These are phyloP conservation scores for Fusarium camptoceras DNA, from an alignment of 2,329 filamentous ascomycete species.

Conservation along the genomic window DNA sequence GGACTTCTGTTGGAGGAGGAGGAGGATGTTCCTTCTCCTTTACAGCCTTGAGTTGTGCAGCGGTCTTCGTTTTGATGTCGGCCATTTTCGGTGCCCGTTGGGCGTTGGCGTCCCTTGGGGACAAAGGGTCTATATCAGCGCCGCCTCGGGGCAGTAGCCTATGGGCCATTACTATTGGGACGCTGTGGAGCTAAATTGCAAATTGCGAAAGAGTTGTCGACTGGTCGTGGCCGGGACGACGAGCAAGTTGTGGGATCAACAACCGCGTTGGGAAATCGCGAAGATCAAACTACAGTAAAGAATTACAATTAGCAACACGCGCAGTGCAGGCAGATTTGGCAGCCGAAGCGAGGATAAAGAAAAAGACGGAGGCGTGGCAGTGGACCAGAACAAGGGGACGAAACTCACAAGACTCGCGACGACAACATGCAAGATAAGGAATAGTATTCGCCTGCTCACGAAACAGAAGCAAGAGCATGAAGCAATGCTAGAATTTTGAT, in stretches of 20 bases:
- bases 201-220: conserved; percentile 5
- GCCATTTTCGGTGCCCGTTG: conserved; percentile 62
- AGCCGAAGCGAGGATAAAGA: not conserved
- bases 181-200: conserved; percentile 4
- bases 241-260: conserved; percentile 32
- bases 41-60: conserved; percentile 64
- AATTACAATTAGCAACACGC: conserved; percentile 20
- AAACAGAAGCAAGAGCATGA: conserved; percentile 38
- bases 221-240: conserved; percentile 3
- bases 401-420: conserved; percentile 46
- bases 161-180: conserved; percentile 57
- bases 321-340: not conserved
- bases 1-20: conserved; percentile 70
- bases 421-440: conserved; percentile 45
- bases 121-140: conserved; percentile 71
- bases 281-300: conserved; percentile 21
- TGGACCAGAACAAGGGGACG: not conserved
- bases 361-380: conserved; percentile 9
- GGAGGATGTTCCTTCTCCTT: conserved; percentile 76
- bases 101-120: conserved; percentile 73
- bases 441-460: conserved; percentile 28
- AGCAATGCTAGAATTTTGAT: conserved; percentile 45
- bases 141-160: conserved; percentile 61
- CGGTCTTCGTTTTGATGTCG: conserved; percentile 65
- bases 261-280: conserved; percentile 29